Evolutionary conservation across 176 grass and related monocot species (phyloP).

Genomic region (Rhipidocladum racemiflorum): DNA sequence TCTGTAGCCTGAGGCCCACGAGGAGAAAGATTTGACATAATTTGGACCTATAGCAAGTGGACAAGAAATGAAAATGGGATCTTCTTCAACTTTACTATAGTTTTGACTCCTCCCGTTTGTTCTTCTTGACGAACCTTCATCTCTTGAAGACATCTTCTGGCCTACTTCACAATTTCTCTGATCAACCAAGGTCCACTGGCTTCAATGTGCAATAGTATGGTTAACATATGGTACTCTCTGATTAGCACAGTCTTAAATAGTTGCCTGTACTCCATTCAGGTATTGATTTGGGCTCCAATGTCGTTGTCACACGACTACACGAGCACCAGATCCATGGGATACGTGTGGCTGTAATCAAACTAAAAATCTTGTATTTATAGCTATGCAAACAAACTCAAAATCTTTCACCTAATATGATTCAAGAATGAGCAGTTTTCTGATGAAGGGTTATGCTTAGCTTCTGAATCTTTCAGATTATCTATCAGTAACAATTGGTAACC

Average conservation of each 20-base stretch:
- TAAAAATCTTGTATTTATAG: not conserved
- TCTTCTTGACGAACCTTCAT: not conserved
- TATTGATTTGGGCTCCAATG: conserved; percentile 18
- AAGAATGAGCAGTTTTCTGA: not conserved
- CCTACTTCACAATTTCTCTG: conserved; percentile 24
- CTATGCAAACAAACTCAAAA: conserved; percentile 4
- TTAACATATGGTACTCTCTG: conserved; percentile 26
- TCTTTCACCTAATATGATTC: not conserved
- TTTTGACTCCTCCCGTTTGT: not conserved
- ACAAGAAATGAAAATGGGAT: not conserved
- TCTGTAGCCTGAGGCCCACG: conserved; percentile 14
- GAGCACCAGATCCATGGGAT: not conserved
- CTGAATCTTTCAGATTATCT: not conserved
- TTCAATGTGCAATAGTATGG: conserved; percentile 27
- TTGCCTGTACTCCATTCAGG: conserved; percentile 25
- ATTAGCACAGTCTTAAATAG: conserved; percentile 28
- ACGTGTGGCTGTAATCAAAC: not conserved
- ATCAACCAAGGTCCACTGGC: conserved; percentile 1
- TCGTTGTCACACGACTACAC: not conserved
- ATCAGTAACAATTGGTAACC: not conserved
- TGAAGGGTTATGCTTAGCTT: not conserved
- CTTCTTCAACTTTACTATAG: not conserved
- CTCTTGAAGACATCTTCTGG: not conserved
- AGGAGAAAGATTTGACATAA: not conserved
- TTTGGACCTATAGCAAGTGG: not conserved